A percentile compares a stretch with the other conserved stretches of the same genome.
These are phyloP conservation scores for Penicillium italicum DNA, from an alignment of 2,329 filamentous ascomycete genomes.

Conservation along the genomic window DNA sequence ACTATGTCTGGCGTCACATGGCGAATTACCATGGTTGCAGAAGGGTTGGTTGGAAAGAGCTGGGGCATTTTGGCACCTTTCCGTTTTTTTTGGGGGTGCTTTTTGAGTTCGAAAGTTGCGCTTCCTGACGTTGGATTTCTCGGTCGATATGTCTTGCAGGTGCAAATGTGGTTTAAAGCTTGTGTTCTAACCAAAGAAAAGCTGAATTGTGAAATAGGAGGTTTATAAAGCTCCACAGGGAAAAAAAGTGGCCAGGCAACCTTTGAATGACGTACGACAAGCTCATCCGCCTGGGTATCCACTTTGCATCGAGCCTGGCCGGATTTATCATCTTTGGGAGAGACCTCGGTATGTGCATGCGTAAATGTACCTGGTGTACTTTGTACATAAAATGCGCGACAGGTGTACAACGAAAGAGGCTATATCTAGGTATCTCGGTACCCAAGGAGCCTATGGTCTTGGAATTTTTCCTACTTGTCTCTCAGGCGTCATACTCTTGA, in stretches of 20 bases:
- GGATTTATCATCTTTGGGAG: neutral
- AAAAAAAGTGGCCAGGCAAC: neutral
- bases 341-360: neutral
- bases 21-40: constrained; percentile 85
- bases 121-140: constrained; percentile 14
- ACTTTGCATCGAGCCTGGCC: neutral
- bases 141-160: neutral
- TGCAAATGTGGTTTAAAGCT: neutral
- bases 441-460: neutral
- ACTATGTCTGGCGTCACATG: constrained; percentile 71
- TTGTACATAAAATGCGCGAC: neutral
- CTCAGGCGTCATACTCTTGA: neutral
- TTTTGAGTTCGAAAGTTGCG: constrained; percentile 1
- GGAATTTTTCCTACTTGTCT: neutral
- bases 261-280: neutral
- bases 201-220: neutral
- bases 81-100: neutral
- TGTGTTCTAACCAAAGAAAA: neutral
- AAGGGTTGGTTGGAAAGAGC: constrained; percentile 67
- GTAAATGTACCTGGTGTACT: neutral
- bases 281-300: neutral
- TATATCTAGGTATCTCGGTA: neutral
- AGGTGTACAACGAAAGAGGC: neutral
- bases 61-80: constrained; percentile 32
- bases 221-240: neutral